phyloP scores from a whole-genome alignment of 116 monocot genomes.

The Thalassia testudinum region DNA sequence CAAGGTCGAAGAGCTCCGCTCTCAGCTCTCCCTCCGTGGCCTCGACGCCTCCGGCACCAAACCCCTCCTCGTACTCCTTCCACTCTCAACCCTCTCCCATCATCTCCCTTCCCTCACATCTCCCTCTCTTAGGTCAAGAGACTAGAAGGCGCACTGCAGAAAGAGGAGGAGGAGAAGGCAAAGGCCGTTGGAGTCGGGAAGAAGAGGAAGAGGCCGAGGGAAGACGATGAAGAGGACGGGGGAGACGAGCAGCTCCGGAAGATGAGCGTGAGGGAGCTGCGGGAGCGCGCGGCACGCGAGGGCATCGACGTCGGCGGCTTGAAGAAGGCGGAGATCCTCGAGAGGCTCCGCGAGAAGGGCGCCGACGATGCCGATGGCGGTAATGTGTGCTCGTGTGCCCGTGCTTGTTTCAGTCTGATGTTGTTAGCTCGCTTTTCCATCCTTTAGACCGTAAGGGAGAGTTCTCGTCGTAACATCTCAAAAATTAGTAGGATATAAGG shows the following conservation, averaged over 20 bases:
- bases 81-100: conserved; percentile 1
- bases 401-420: too few species aligned
- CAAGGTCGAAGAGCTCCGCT: conserved; percentile 46
- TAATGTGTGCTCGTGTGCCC: background rate
- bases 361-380: background rate
- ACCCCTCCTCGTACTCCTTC: conserved; percentile 20
- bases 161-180: conserved; percentile 17
- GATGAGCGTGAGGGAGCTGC: conserved; percentile 37
- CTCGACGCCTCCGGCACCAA: conserved; percentile 36
- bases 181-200: background rate
- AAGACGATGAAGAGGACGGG: conserved; percentile 2
- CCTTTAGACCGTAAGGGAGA: too few species aligned
- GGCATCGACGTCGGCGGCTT: conserved; percentile 32
- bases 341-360: conserved; percentile 32
- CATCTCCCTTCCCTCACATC: background rate
- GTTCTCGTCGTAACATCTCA: too few species aligned
- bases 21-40: conserved; percentile 40
- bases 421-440: too few species aligned
- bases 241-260: conserved; percentile 2
- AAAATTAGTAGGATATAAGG: too few species aligned
- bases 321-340: conserved; percentile 29
- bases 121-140: conserved; percentile 28
- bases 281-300: conserved; percentile 19
- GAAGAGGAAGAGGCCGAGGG: conserved; percentile 9
- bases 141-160: conserved; percentile 30